phyloP scores from a whole-genome alignment of 1,139 yeast genomes.

The Yamadazyma triangularis region DNA sequence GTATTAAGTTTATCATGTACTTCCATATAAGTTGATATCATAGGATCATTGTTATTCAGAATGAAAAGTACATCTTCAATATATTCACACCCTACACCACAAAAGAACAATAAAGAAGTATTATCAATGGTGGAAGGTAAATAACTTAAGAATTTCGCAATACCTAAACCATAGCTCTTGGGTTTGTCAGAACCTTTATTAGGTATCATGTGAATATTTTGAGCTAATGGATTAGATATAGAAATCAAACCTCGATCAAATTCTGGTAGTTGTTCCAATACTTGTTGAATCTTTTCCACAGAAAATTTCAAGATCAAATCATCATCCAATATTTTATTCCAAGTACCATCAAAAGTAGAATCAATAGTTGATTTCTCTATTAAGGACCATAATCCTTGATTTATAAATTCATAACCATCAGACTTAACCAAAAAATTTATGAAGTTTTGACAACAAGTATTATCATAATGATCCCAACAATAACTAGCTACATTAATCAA shows the following conservation, averaged over 20 bases:
- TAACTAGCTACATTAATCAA: neutral
- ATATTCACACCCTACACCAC: neutral
- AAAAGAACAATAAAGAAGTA: neutral
- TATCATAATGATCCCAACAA: neutral
- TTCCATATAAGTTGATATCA: too few species aligned
- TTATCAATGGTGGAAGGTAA: neutral
- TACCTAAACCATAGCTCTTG: too few species aligned
- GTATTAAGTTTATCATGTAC: neutral
- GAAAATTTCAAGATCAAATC: conserved; percentile 13
- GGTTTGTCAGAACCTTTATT: too few species aligned
- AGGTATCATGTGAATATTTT: conserved; percentile 30
- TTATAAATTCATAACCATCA: conserved; percentile 1
- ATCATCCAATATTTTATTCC: too few species aligned
- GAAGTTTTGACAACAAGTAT: conserved; percentile 1
- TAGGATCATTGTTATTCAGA: neutral
- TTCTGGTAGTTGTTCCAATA: conserved; percentile 8
- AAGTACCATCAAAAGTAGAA: conserved; percentile 14
- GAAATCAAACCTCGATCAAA: conserved; percentile 22
- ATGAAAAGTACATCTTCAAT: neutral
- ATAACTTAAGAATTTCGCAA: too few species aligned
- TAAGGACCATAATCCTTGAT: conserved; percentile 14
- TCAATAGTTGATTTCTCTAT: conserved; percentile 9
- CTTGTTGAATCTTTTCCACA: conserved; percentile 8
- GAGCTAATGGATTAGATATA: conserved; percentile 43
- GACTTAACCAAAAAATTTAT: conserved; percentile 3